A percentile compares a stretch with the other conserved stretches of the same genome.
Conservation (phyloP, 83 land plant genomes). For the Diphasiastrum complanatum region DNA sequence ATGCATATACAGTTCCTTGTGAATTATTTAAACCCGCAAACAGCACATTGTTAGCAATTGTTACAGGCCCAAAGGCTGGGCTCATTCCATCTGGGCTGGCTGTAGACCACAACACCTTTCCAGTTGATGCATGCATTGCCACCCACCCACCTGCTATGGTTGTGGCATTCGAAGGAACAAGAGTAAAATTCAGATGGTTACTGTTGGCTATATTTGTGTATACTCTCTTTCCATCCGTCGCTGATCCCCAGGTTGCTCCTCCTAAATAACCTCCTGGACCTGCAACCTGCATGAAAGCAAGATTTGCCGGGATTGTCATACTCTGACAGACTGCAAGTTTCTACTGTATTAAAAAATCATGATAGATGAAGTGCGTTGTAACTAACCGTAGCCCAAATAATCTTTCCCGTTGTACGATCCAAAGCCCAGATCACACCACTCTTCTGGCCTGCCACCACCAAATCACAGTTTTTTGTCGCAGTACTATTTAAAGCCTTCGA, state of each 20-base stretch:
- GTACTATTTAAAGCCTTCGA: background rate
- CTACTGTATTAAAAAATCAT: background rate
- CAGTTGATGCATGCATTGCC: conserved; percentile 4
- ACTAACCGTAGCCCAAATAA: conserved; percentile 15
- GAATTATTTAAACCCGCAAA: too few species aligned
- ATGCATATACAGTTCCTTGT: too few species aligned
- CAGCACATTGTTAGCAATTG: conserved; percentile 11
- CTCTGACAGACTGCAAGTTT: background rate
- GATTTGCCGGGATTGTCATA: too few species aligned
- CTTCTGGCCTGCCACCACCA: conserved; percentile 15
- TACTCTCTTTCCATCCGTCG: conserved; percentile 6
- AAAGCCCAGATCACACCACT: conserved; percentile 17
- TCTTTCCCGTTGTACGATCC: conserved; percentile 1
- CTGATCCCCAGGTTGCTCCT: conserved; percentile 20
- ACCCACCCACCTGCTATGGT: conserved; percentile 19
- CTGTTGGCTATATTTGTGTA: conserved; percentile 19
- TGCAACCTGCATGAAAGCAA: conserved; percentile 13
- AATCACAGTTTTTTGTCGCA: background rate
- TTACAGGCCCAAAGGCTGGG: conserved; percentile 3
- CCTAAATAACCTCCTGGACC: conserved; percentile 13
- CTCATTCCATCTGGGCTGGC: background rate
- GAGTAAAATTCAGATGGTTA: background rate
- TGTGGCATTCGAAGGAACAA: background rate
- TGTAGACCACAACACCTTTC: conserved; percentile 6
- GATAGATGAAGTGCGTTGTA: background rate